Conservation (phyloP, 2,329 filamentous ascomycete species). For the Lachnellula hyalina region DNA sequence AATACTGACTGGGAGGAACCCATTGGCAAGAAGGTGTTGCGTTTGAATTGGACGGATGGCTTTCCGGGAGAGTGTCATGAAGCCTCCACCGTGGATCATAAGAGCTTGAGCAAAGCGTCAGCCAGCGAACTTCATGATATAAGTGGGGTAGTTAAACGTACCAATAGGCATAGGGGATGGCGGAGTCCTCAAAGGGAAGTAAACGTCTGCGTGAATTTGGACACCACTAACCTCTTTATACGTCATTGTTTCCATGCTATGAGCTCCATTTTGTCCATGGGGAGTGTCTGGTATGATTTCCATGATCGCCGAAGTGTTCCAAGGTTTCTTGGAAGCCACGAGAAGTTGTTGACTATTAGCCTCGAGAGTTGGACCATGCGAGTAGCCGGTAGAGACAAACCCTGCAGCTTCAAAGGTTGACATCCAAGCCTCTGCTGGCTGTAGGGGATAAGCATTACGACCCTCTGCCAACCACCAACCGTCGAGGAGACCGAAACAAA, state of each 20-base stretch:
- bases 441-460: constrained; percentile 10
- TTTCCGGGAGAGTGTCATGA: constrained; percentile 36
- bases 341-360: no score
- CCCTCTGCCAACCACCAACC: constrained; percentile 23
- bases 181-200: constrained; percentile 23
- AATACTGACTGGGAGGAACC: constrained; percentile 42
- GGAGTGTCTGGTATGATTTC: no score
- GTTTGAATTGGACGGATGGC: constrained; percentile 36
- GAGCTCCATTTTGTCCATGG: no score
- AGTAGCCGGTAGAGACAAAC: no score
- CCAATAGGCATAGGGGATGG: constrained; percentile 8
- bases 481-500: constrained; percentile 22
- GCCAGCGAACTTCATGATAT: neutral
- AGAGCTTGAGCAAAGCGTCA: constrained; percentile 29
- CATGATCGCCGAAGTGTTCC: no score
- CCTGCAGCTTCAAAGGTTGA: no score
- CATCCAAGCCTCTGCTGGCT: constrained; percentile 4
- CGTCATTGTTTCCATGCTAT: constrained; percentile 38
- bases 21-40: constrained; percentile 32
- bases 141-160: neutral
- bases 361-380: no score
- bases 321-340: no score
- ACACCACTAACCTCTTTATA: constrained; percentile 21
- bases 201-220: constrained; percentile 31
- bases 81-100: constrained; percentile 42